Evolutionary conservation across 495 filamentous ascomycete genomes (phyloP).

Genomic region (Parathielavia appendiculata): DNA sequence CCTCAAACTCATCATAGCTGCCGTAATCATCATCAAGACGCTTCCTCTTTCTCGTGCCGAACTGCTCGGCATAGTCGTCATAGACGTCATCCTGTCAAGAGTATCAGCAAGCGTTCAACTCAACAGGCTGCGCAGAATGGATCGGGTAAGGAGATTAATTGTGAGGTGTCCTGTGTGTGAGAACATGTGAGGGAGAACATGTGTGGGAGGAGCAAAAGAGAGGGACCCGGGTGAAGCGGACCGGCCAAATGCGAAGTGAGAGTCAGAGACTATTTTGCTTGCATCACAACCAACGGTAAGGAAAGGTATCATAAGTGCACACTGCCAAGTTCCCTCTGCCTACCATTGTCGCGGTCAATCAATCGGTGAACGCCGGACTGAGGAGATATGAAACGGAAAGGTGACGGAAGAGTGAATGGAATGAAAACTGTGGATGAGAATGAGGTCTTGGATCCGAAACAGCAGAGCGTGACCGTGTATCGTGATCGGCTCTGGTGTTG

Average conservation of each 20-base stretch:
- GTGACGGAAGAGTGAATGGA: not conserved
- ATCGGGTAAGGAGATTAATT: not conserved
- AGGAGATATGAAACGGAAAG: too few relatives aligned
- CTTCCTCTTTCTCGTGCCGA: constrained; percentile 24
- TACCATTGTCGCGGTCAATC: too few relatives aligned
- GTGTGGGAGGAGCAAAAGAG: too few relatives aligned
- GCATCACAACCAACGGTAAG: too few relatives aligned
- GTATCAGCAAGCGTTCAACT: not conserved
- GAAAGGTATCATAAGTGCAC: too few relatives aligned
- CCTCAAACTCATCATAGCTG: constrained; percentile 27
- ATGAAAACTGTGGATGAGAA: not conserved
- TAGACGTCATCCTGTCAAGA: not conserved
- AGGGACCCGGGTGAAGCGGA: too few relatives aligned
- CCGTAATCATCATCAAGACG: constrained; percentile 17
- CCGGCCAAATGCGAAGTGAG: too few relatives aligned
- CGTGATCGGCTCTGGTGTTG: not conserved
- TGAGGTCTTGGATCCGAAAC: not conserved
- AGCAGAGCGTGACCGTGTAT: not conserved
- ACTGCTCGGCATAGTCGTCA: constrained; percentile 12
- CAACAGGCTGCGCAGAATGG: not conserved
- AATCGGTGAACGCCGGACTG: too few relatives aligned
- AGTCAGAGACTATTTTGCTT: too few relatives aligned
- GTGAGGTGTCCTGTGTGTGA: not conserved
- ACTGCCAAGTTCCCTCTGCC: too few relatives aligned
- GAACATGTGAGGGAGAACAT: not conserved